Percentiles rank a stretch among this genome's conserved stretches.
These are phyloP conservation scores for Phaeomoniella chlamydospora DNA, from an alignment of 2,329 filamentous ascomycete species.

Conservation along the genomic window DNA sequence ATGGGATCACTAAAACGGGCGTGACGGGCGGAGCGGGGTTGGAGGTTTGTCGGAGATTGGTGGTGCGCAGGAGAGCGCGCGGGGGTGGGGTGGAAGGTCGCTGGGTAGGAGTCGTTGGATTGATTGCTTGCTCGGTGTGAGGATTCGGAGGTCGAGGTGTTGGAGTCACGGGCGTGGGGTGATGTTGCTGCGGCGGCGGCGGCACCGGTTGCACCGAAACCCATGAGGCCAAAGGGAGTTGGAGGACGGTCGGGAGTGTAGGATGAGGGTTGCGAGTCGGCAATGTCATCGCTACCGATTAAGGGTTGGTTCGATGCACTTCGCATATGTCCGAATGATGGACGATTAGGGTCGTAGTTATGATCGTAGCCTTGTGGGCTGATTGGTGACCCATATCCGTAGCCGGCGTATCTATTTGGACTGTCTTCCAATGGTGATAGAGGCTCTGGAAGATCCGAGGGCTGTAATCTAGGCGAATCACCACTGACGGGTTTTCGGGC, in stretches of 20 bases:
- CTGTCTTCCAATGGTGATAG: background rate
- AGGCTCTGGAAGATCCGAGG: background rate
- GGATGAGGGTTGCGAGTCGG: background rate
- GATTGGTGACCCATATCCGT: background rate
- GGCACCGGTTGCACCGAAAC: background rate
- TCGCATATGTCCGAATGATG: background rate
- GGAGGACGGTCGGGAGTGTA: conserved; percentile 1
- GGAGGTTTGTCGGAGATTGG: background rate
- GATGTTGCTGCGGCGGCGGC: background rate
- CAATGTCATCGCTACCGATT: background rate
- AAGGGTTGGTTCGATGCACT: background rate
- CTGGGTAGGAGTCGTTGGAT: background rate
- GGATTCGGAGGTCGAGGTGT: background rate
- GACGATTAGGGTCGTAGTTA: background rate
- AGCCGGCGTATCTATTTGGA: background rate
- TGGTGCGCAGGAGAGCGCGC: background rate
- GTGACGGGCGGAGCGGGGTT: background rate
- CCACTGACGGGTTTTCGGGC: background rate
- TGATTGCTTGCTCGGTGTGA: background rate
- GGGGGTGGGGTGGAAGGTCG: background rate
- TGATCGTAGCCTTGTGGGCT: background rate
- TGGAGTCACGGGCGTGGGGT: background rate
- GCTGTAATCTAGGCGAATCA: background rate
- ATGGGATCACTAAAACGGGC: background rate
- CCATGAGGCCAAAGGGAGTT: conserved; percentile 1